Evolutionary conservation across 75 land plant genomes (phyloP), one percentile per base, ranked within the genome.

Genomic region (Adiantum capillusveneris): DNA sequence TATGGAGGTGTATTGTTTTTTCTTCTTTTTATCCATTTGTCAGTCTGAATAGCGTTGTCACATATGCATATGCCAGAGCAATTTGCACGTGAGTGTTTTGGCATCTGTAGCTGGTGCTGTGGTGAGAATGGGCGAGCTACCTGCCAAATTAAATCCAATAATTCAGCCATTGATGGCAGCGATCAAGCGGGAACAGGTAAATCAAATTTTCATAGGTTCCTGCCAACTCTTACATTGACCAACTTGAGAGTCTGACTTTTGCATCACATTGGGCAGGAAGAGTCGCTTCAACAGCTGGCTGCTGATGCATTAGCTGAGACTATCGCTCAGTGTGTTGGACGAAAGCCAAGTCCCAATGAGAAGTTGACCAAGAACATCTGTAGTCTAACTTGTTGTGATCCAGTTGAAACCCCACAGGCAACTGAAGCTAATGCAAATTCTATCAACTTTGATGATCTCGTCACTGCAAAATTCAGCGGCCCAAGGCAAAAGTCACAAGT

Each of bases 111-210:
- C 99, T 65, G 81, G 85, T 62, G 99, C 95, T 55, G 84, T 86
- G 57, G 88, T 84, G 20, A 90, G 99, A 96, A 90, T 84, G 80
- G 86, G 82, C 44, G 93, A 87, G 53, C 72, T 95, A 24, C 92
- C 97, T 20, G 56, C 71, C 22, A 80, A 66, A 64, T 75, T 95
- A 53, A 95, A 95, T 72, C 99, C 99, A 28, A 64, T 95, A 12
- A 95, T 95, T 63, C 75, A 90, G 53, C 99, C 99, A 25, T 69
- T 95, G 52, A 95, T 95, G 99, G 88, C 92, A 61, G 79, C 99
- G 20, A 66, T 95, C 29, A 95, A 79, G 65, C 80, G 97, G 46
- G 97, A 95, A 63, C 97, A 95, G 91, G 98, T 94, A 68, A 66
- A n/a, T n/a, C n/a, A n/a, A n/a, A n/a, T n/a, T n/a, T n/a, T n/a